Evolutionary conservation across 2,329 filamentous ascomycete genomes (phyloP).

Genomic region (Pleomassaria siparia): DNA sequence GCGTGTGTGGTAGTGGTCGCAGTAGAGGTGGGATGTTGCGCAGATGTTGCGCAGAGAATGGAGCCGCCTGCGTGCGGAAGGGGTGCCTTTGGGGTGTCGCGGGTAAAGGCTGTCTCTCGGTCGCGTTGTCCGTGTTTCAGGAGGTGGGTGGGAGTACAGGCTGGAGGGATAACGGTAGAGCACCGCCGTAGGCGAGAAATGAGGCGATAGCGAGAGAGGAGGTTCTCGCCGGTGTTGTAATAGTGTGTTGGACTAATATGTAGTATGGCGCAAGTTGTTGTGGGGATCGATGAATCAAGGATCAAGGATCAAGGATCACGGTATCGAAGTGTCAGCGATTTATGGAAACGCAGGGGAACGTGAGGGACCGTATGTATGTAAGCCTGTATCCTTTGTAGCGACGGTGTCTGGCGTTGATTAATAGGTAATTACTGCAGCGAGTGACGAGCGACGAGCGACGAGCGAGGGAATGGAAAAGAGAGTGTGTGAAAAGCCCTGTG

Average conservation of each 20-base stretch:
- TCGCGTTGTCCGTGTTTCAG: slow-evolving; percentile 23
- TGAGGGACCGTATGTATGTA: background rate
- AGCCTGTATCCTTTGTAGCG: no score
- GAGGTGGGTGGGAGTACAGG: slow-evolving; percentile 15
- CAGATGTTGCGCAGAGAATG: slow-evolving; percentile 5
- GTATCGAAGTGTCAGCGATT: no score
- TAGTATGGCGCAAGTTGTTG: slow-evolving; percentile 19
- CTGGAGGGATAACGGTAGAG: slow-evolving; percentile 12
- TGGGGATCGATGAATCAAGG: slow-evolving; percentile 15
- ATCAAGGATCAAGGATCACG: no score
- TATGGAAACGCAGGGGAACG: slow-evolving; percentile 7
- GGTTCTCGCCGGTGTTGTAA: slow-evolving; percentile 15
- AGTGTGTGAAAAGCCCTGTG: background rate
- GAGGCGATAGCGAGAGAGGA: slow-evolving; percentile 32
- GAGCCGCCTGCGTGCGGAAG: slow-evolving; percentile 9
- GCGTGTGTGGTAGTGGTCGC: slow-evolving; percentile 15
- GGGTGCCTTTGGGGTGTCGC: slow-evolving; percentile 23
- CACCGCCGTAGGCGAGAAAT: slow-evolving; percentile 31
- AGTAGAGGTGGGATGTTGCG: slow-evolving; percentile 10
- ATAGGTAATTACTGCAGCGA: background rate
- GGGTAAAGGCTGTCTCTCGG: slow-evolving; percentile 19
- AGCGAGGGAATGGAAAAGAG: no score
- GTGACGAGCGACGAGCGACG: no score
- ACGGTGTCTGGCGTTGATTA: background rate
- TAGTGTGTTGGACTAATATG: no score